Evolutionary conservation across 257 asterid genomes (phyloP).

Genomic region (Fraxinus anomala): DNA sequence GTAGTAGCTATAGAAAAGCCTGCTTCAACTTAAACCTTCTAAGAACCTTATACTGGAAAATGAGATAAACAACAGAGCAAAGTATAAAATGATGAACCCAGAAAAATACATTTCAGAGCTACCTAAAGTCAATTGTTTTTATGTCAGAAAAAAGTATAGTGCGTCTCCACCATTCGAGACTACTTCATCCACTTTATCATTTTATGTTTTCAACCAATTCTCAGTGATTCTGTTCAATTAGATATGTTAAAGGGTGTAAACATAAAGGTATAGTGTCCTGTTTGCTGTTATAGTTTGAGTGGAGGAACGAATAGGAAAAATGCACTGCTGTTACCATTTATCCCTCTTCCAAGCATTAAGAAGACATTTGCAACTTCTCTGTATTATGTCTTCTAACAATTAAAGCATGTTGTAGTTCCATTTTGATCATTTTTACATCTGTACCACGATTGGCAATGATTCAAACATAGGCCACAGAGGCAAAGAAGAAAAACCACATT

Average conservation of each 20-base stretch:
- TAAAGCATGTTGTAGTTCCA: slow-evolving; percentile 17
- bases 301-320: slow-evolving; percentile 3
- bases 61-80: not conserved
- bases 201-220: no score
- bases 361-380: slow-evolving; percentile 6
- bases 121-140: not conserved
- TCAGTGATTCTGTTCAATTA: not conserved
- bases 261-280: not conserved
- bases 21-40: not conserved
- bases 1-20: not conserved
- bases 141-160: not conserved
- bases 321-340: slow-evolving; percentile 3
- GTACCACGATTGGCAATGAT: not conserved
- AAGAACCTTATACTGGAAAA: not conserved
- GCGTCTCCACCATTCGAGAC: no score
- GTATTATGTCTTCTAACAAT: not conserved
- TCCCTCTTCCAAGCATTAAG: slow-evolving; percentile 14
- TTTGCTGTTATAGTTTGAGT: not conserved
- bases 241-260: not conserved
- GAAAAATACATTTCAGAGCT: not conserved
- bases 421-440: slow-evolving; percentile 13
- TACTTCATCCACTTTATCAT: no score
- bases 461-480: not conserved
- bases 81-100: not conserved
- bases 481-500: not conserved